Evolutionary conservation across 208 protist species (phyloP), one percentile per base, ranked within the genome.

Genomic region (Porcisia deanei): DNA sequence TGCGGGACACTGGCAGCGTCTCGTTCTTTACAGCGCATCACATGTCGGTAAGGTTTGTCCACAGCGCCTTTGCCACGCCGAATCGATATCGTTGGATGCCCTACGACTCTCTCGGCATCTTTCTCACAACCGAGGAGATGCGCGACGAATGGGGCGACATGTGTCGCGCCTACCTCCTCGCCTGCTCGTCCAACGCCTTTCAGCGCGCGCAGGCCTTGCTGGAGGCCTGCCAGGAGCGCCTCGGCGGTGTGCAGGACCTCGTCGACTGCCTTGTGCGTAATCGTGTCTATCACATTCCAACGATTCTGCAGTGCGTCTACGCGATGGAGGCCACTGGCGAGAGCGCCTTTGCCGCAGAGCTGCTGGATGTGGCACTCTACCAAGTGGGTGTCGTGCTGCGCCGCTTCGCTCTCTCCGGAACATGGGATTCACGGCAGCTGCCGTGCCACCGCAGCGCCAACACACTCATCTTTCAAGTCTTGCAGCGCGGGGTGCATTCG

Each of bases 251-350:
- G 52, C 77, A 90, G 39, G 83, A 86, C 47, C 81, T 97, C 45
- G 66, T 95, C 63, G 73, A 87, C 39, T 89, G 85, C 59, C 73
- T 97, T 25, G 73, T 76, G 16, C 54, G 68, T 14, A 69, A 75
- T 71, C 76, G 84, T 25, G 81, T 86, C 43, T 97, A 97, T 71
- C 91, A 94, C 85, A 81, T 97, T n/a, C 93, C 91, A 0, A 94
- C 89, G 10, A 79, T 97, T 61, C 83, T 96, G 72, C 77, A 87
- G 76, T 82, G 86, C 54, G 79, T 83, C 68, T 82, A 81, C 63
- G 67, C 87, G 41, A 93, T 97, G 74, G 81, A 91, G 67, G 83
- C 88, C 14, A 93, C 91, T 55, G 89, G 88, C 14, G 82, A 89
- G 54, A 75, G 78, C 37, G 76, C 82, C 22, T 80, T 84, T 45